Percentiles rank a stretch among this genome's conserved stretches.
phyloP scores from a whole-genome alignment of 2,329 filamentous ascomycete genomes.

The Tolypocladium ophioglossoides region DNA sequence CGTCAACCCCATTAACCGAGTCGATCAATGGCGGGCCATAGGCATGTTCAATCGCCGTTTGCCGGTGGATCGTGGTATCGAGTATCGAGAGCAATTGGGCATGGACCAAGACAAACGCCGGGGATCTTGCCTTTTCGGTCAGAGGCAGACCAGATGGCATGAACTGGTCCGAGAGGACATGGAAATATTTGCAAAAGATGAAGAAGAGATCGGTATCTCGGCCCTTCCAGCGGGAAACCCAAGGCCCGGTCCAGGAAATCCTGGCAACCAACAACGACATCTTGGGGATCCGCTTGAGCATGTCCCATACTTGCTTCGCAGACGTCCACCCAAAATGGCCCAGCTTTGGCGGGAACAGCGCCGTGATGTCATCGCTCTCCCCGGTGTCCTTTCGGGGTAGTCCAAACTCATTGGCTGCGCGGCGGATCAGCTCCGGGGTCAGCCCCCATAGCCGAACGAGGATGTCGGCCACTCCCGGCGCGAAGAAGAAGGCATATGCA shows the following conservation, averaged over 20 bases:
- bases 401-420: slow-evolving; percentile 59
- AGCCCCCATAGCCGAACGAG: slow-evolving; percentile 73
- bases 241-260: slow-evolving; percentile 77
- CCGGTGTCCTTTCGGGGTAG: slow-evolving; percentile 44
- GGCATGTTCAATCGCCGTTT: slow-evolving; percentile 41
- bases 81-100: slow-evolving; percentile 70
- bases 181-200: slow-evolving; percentile 82
- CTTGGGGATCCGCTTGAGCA: slow-evolving; percentile 54
- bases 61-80: slow-evolving; percentile 75
- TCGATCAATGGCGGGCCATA: slow-evolving; percentile 33
- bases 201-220: slow-evolving; percentile 85
- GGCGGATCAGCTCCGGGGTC: slow-evolving; percentile 56
- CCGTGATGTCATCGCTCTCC: slow-evolving; percentile 54
- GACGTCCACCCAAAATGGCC: slow-evolving; percentile 47
- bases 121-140: slow-evolving; percentile 51
- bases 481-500: slow-evolving; percentile 90
- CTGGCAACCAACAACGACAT: slow-evolving; percentile 58
- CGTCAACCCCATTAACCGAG: slow-evolving; percentile 46
- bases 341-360: slow-evolving; percentile 59
- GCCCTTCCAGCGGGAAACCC: slow-evolving; percentile 78
- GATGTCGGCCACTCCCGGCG: slow-evolving; percentile 74
- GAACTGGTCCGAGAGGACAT: slow-evolving; percentile 67
- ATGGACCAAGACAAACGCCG: slow-evolving; percentile 71
- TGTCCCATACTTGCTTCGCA: slow-evolving; percentile 34
- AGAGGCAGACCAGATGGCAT: slow-evolving; percentile 45